phyloP scores from a whole-genome alignment of 139 green algal species.

The Tetraselmis chui region DNA sequence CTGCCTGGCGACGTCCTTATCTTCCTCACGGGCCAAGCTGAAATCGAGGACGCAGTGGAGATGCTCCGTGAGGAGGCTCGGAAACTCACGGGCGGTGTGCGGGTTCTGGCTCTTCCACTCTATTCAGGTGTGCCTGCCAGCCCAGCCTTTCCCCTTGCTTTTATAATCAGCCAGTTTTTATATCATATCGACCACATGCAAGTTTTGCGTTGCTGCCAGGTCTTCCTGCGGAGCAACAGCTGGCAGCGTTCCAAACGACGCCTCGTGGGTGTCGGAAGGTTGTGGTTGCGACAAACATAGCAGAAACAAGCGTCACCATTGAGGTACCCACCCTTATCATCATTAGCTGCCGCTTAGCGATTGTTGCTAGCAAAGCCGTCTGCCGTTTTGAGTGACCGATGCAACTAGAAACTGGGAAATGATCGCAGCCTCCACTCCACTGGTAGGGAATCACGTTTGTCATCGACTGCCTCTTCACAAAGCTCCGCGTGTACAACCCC shows the following conservation, averaged over 20 bases:
- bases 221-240: conserved; percentile 60
- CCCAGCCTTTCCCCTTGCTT: not conserved
- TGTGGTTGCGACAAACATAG: conserved; percentile 85
- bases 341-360: no score
- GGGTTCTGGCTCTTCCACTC: conserved; percentile 53
- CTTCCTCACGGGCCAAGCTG: conserved; percentile 67
- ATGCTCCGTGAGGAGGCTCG: conserved; percentile 5
- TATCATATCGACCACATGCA: no score
- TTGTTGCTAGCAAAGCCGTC: no score
- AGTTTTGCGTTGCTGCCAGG: conserved; percentile 30
- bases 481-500: conserved; percentile 71
- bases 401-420: no score
- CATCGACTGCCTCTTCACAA: conserved; percentile 80
- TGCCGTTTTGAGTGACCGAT: no score
- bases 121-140: conserved; percentile 42
- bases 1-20: conserved; percentile 86
- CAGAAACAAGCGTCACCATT: conserved; percentile 76
- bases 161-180: not conserved
- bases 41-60: conserved; percentile 10
- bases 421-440: no score
- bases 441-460: conserved; percentile 53
- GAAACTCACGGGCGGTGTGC: conserved; percentile 5
- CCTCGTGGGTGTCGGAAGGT: conserved; percentile 65
- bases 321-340: no score
- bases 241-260: conserved; percentile 51